Evolutionary conservation across 306 rosid species (phyloP).

Genomic region (Pterocarpus santalinus): DNA sequence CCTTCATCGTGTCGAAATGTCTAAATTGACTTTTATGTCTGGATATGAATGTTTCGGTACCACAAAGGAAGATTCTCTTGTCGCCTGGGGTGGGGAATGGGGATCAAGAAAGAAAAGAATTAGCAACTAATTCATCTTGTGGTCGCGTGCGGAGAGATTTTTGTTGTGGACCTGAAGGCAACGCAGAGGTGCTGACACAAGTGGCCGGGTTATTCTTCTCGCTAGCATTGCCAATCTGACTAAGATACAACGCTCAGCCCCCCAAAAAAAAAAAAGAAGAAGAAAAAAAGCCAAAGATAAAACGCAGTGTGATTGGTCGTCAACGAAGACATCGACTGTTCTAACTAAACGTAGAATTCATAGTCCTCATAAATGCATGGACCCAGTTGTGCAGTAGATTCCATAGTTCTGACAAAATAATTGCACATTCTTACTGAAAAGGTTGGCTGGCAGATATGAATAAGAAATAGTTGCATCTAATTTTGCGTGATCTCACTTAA

Average conservation of each 20-base stretch:
- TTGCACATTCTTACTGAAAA: too few species aligned
- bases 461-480: too few species aligned
- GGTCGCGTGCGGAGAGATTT: neutral
- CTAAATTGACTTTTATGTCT: neutral
- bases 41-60: neutral
- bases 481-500: too few species aligned
- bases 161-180: neutral
- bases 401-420: too few species aligned
- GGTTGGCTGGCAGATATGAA: too few species aligned
- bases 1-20: neutral
- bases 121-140: neutral
- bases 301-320: neutral
- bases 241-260: neutral
- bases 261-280: too few species aligned
- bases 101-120: neutral
- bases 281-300: neutral
- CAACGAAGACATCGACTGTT: neutral
- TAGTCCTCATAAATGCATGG: neutral
- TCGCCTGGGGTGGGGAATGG: neutral
- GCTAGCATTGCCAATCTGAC: neutral
- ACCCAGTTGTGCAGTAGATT: neutral
- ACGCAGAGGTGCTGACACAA: neutral
- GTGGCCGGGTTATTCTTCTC: neutral
- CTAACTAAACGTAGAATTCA: neutral
- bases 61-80: neutral